Evolutionary conservation across 129 eudicot genomes (phyloP), one percentile per base, ranked within the genome.

Genomic region (Deinandra increscens): DNA sequence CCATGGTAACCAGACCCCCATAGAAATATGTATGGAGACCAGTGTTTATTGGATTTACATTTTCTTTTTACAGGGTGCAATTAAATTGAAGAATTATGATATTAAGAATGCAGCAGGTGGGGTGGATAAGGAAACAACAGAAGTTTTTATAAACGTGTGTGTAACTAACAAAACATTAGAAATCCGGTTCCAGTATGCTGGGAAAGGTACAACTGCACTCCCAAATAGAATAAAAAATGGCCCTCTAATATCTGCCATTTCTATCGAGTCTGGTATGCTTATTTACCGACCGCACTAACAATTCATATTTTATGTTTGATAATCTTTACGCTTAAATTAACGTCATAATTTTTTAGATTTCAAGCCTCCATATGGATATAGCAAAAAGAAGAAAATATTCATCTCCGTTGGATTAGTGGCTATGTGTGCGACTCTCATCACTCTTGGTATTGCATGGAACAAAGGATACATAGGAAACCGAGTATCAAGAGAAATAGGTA

Each of bases 201-300:
- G 95, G 62, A 82, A 80, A 58, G 95, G 95, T 39, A 74, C 90
- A 51, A 80, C 88, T 0, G 82, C 72, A 5, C 73, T 76, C 3
- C 90, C 86, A 6, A 0, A 0, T 4, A 71, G 78, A 67, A 83
- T 88, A 78, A 17, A 20, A 1, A 80, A 75, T 63, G 95, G 90
- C 7, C 90, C 90, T 80, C 54, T 80, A 2, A 66, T 87, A 58
- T 87, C 90, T 54, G 95, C 90, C 51, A 84, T 87, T 41, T 87
- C 90, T 23, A 71, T 87, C 5, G 73, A 82, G 43, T 60, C 87
- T 48, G 78, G 95, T 87, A 17, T 1, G 0, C 14, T 73, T 34
- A 42, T 38, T 23, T 38, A 29, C 1, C 13, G 38, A 10, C 50
- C 50, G 19, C 31, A 48, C 13, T 49, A 6, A n/a, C 4, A 49